phyloP scores from a whole-genome alignment of 1,284 basidiomycete genomes.

The Tylopilus sp. region DNA sequence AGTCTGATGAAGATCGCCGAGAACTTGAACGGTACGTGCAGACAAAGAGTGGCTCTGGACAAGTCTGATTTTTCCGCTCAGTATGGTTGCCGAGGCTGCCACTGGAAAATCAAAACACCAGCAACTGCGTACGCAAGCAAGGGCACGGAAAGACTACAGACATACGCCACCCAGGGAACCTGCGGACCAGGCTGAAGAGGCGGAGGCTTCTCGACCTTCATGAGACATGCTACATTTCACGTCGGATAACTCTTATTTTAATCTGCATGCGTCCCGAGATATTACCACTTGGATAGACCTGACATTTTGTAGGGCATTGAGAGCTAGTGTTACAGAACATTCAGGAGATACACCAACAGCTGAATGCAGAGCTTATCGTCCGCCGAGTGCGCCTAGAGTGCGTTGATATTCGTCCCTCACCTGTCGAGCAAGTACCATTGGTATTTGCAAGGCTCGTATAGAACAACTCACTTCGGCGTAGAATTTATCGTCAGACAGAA shows the following conservation, averaged over 20 bases:
- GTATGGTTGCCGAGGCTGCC: conserved; percentile 69
- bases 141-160: conserved; percentile 36
- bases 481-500: conserved; percentile 56
- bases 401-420: conserved; percentile 32
- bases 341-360: neutral
- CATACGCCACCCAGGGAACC: conserved; percentile 18
- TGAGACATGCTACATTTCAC: conserved; percentile 19
- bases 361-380: conserved; percentile 8
- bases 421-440: conserved; percentile 19
- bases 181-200: conserved; percentile 18
- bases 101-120: conserved; percentile 58
- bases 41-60: neutral
- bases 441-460: neutral
- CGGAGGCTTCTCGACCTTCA: conserved; percentile 8
- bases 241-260: conserved; percentile 16
- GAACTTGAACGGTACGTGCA: conserved; percentile 76
- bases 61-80: conserved; percentile 24
- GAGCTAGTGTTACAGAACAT: conserved; percentile 18
- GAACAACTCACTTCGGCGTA: conserved; percentile 42
- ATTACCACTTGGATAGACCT: conserved; percentile 13
- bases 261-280: conserved; percentile 17
- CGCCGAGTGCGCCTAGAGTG: conserved; percentile 10
- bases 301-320: conserved; percentile 10
- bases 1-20: conserved; percentile 84
- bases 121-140: conserved; percentile 38